Base-by-base conservation (phyloP, 1,139 yeast species). In the Candida frijolesensis region DNA sequence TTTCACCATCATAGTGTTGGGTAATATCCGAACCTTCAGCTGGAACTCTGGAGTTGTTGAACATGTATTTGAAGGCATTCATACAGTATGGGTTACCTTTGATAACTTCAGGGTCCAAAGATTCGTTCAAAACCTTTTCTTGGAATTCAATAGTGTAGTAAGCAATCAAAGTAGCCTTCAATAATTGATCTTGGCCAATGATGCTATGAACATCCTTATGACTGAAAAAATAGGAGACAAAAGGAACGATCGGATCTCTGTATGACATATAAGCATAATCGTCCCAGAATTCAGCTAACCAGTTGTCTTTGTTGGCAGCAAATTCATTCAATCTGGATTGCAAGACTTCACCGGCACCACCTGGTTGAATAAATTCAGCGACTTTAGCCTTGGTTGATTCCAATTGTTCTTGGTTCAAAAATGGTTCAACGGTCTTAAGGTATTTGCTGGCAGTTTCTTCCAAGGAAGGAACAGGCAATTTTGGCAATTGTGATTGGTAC, bases 251-350 rank as follows among this genome's bases (percentile, higher is more conserved):
- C 0, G 98, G 96, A 67, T 90, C 98, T 60, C 96, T 82, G 72
- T 90, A 91, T 40, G 89, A 84, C 76, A 94, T 76, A 70, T 94
- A 94, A 32, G 97, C 96, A 60, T 87, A 90, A 62, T 89, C 89
- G 68, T 92, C 96, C 99, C 99, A 94, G 79, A 87, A 90, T 54
- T 83, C 87, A 49, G 89, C 83, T 63, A 94, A 80, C 99, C 99
- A 94, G 70, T 94, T 94, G 65, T 89, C 85, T 58, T 84, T 80
- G 53, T 71, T 80, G 39, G 71, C 62, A 40, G 95, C 85, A 60
- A 83, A 82, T 29, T 79, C 73, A 42, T 71, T 65, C 51, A 94
- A 78, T 57, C 94, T 80, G 50, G 73, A 58, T 66, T 94, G 98
- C 56, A 94, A 79, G 37, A 70, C 70, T 45, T 82, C 83, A 41